These are phyloP conservation scores for Botrytis byssoidea DNA, from an alignment of 2,329 filamentous ascomycete species.

Conservation along the genomic window DNA sequence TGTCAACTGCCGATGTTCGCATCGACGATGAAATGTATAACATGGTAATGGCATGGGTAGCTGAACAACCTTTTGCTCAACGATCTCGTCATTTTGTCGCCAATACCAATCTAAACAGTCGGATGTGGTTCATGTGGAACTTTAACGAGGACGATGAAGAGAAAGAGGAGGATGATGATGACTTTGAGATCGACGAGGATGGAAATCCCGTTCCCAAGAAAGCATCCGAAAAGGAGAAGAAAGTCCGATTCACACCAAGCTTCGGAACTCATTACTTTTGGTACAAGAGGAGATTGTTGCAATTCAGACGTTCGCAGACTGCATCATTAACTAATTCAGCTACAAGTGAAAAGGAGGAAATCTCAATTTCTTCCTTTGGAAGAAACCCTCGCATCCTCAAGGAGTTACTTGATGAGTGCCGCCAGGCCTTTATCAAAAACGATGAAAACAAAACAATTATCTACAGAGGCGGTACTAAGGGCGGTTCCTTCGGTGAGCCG, in stretches of 20 bases:
- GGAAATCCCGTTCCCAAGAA: slow-evolving; percentile 27
- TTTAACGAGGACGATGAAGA: slow-evolving; percentile 47
- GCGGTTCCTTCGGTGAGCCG: slow-evolving; percentile 43
- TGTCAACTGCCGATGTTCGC: slow-evolving; percentile 65
- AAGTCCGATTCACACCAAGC: slow-evolving; percentile 61
- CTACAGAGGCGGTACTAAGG: slow-evolving; percentile 54
- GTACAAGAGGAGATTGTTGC: slow-evolving; percentile 58
- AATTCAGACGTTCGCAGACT: slow-evolving; percentile 55
- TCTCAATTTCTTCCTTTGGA: slow-evolving; percentile 61
- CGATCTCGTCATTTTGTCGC: slow-evolving; percentile 62
- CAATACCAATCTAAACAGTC: slow-evolving; percentile 58
- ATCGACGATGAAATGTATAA: slow-evolving; percentile 72
- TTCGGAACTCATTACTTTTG: slow-evolving; percentile 68
- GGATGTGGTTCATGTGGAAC: slow-evolving; percentile 49
- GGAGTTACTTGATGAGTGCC: slow-evolving; percentile 59
- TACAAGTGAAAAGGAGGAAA: slow-evolving; percentile 56
- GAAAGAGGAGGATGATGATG: slow-evolving; percentile 45
- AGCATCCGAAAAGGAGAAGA: slow-evolving; percentile 40
- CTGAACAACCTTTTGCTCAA: slow-evolving; percentile 59
- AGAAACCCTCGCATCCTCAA: slow-evolving; percentile 60
- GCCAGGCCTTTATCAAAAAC: slow-evolving; percentile 53
- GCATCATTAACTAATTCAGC: slow-evolving; percentile 43
- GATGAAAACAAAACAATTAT: slow-evolving; percentile 64
- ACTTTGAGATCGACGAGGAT: slow-evolving; percentile 32
- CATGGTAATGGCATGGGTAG: slow-evolving; percentile 69